Evolutionary conservation across 192 early-diverging fungal species (phyloP).

Genomic region (Podila epigama): DNA sequence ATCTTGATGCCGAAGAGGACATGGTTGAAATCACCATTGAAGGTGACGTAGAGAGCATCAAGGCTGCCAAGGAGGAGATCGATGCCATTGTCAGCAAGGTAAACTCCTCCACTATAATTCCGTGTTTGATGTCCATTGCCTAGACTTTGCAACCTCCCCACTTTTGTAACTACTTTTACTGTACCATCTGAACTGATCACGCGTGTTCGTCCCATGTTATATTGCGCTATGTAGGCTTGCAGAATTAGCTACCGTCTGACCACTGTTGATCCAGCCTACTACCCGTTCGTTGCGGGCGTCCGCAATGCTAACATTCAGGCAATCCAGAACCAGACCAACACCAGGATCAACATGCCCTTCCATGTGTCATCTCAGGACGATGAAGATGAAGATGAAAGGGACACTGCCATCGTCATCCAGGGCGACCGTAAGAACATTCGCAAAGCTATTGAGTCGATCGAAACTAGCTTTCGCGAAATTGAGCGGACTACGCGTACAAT

Average conservation of each 20-base stretch:
- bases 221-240: conserved; percentile 20
- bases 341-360: conserved; percentile 84
- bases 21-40: conserved; percentile 75
- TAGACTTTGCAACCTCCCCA: too few species aligned
- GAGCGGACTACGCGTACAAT: conserved; percentile 70
- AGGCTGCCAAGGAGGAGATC: conserved; percentile 85
- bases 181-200: too few species aligned
- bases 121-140: conserved; percentile 19
- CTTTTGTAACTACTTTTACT: too few species aligned
- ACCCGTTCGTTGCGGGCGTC: conserved; percentile 86
- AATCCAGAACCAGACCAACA: conserved; percentile 67
- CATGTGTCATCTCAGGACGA: conserved; percentile 54
- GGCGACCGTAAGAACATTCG: conserved; percentile 81
- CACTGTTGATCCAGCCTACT: conserved; percentile 72
- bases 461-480: conserved; percentile 66
- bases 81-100: conserved; percentile 80
- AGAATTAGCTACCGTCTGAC: conserved; percentile 66
- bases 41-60: conserved; percentile 85
- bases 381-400: conserved; percentile 26
- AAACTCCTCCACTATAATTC: too few species aligned
- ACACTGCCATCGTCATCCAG: conserved; percentile 70
- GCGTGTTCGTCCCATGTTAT: not conserved
- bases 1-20: conserved; percentile 71
- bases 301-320: conserved; percentile 66
- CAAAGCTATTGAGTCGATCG: conserved; percentile 68